These are phyloP conservation scores for Barbarea vulgaris DNA, from an alignment of 345 rosid genomes.

Conservation along the genomic window DNA sequence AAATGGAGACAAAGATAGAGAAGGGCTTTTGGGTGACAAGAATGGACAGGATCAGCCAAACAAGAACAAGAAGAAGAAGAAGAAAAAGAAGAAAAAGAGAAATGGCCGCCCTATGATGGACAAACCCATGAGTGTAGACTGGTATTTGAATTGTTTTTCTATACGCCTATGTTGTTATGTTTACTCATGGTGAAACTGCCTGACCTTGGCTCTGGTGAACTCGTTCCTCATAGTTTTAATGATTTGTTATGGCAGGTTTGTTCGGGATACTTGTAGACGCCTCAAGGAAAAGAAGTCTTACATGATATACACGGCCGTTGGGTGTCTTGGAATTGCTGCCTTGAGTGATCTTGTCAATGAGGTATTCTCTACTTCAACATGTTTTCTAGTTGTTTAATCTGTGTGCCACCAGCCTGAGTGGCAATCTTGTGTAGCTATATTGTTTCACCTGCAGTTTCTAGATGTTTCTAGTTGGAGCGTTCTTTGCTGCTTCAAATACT, in stretches of 20 bases:
- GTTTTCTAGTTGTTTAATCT: conserved; percentile 14
- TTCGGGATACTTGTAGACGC: conserved; percentile 71
- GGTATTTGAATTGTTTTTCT: conserved; percentile 38
- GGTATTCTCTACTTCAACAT: conserved; percentile 47
- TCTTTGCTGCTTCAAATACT: conserved; percentile 52
- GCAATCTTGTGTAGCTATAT: conserved; percentile 43
- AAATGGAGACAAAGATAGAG: conserved; percentile 30
- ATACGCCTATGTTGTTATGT: not conserved
- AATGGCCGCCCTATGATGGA: conserved; percentile 47
- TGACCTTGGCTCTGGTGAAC: not conserved
- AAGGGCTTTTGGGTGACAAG: conserved; percentile 44
- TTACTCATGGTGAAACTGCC: not conserved
- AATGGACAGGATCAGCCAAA: conserved; percentile 38
- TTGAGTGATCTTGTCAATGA: conserved; percentile 73
- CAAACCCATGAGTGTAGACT: conserved; percentile 58
- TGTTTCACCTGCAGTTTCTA: conserved; percentile 50
- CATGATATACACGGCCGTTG: conserved; percentile 87
- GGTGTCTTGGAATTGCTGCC: conserved; percentile 79
- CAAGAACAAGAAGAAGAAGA: conserved; percentile 57
- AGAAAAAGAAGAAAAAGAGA: conserved; percentile 46
- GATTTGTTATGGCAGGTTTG: conserved; percentile 63
- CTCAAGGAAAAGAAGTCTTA: conserved; percentile 92
- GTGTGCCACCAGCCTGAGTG: not conserved
- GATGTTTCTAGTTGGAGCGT: conserved; percentile 50
- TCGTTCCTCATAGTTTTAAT: not conserved